Conservation (phyloP, 176 grass and related monocot species). For the Lolium rigidum region DNA sequence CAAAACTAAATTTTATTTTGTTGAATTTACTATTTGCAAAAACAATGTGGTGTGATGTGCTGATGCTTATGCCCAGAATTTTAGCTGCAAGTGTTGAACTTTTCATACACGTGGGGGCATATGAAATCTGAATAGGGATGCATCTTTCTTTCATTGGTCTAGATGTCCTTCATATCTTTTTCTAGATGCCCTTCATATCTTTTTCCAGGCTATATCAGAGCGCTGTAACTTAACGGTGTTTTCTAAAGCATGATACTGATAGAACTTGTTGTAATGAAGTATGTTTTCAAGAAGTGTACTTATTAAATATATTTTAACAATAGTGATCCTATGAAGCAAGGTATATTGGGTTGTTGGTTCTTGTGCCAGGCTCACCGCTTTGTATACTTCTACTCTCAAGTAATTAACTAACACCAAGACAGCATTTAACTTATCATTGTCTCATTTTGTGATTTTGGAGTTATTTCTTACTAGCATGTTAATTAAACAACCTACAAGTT, state of each 20-base stretch:
- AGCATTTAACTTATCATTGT: neutral
- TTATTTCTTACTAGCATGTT: neutral
- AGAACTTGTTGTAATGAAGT: neutral
- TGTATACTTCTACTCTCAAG: neutral
- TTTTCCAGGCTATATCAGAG: neutral
- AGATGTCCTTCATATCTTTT: neutral
- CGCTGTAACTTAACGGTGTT: neutral
- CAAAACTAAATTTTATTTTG: constrained; percentile 24
- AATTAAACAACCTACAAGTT: neutral
- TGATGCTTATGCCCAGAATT: neutral
- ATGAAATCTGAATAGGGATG: neutral
- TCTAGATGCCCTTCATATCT: neutral
- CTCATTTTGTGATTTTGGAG: neutral
- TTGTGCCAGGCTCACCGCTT: neutral
- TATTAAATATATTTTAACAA: constrained; percentile 1
- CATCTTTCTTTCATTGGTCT: neutral
- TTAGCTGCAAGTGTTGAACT: neutral
- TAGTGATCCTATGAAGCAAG: neutral
- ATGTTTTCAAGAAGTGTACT: neutral
- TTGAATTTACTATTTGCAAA: constrained; percentile 1
- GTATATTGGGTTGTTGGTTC: neutral
- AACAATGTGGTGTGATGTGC: constrained; percentile 2
- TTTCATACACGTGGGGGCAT: neutral
- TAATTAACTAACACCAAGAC: neutral
- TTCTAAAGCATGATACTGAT: neutral